phyloP scores from a whole-genome alignment of 805 yeast genomes.

The Kuraishia piskuri region DNA sequence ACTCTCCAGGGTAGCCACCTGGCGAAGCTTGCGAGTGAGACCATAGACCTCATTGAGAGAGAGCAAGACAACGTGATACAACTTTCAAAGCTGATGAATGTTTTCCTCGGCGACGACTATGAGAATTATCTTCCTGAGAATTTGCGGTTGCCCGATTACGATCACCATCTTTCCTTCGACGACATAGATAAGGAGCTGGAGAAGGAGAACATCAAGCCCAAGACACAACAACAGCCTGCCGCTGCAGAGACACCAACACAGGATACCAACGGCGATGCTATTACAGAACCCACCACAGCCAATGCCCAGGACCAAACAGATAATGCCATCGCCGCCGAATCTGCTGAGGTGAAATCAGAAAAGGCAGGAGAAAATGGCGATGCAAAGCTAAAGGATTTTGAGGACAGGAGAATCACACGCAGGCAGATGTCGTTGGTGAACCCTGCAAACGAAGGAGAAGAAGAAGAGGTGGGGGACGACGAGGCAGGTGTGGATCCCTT shows the following conservation, averaged over 20 bases:
- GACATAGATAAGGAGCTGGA: constrained; percentile 18
- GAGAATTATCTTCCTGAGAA: constrained; percentile 53
- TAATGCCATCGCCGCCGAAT: constrained; percentile 15
- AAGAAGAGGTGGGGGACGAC: constrained; percentile 4
- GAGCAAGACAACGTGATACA: constrained; percentile 76
- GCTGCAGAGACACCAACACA: constrained; percentile 3
- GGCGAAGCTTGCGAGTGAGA: constrained; percentile 55
- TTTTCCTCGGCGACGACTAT: constrained; percentile 84
- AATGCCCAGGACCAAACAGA: constrained; percentile 8
- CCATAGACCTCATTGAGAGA: constrained; percentile 68
- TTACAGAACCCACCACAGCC: constrained; percentile 3
- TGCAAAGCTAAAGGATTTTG: constrained; percentile 2
- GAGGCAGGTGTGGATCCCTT: constrained; percentile 41
- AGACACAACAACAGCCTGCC: constrained; percentile 7
- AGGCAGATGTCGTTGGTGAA: constrained; percentile 5
- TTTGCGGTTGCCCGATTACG: constrained; percentile 59
- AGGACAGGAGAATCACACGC: constrained; percentile 11
- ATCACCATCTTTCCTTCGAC: constrained; percentile 40
- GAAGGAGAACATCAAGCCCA: constrained; percentile 9
- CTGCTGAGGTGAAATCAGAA: constrained; percentile 10
- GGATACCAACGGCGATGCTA: constrained; percentile 1
- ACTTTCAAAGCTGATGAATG: constrained; percentile 62
- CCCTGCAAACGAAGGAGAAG: constrained; percentile 3
- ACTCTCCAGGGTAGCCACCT: constrained; percentile 31
- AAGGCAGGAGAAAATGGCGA: background rate